Conservation (phyloP, 1,284 basidiomycete species). For the Puccinia novopanici region DNA sequence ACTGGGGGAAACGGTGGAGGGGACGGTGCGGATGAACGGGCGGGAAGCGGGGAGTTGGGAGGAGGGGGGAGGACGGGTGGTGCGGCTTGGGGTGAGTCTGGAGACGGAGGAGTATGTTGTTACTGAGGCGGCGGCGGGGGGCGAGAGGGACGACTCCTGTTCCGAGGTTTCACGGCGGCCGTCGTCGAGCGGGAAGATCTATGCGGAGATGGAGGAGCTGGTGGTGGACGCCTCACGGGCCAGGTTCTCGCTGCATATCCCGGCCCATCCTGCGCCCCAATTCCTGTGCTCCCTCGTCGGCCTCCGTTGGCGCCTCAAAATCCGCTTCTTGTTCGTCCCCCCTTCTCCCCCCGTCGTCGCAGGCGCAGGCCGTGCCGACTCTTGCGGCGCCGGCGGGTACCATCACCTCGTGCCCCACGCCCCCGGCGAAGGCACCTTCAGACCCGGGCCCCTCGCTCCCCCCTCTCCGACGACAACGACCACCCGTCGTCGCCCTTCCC, state of each 20-base stretch:
- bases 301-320: slow-evolving; percentile 82
- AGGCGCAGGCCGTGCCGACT: too few relatives aligned
- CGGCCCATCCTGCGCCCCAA: too few relatives aligned
- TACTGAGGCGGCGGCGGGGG: slow-evolving; percentile 53
- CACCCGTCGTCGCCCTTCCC: too few relatives aligned
- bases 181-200: too few relatives aligned
- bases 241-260: slow-evolving; percentile 83
- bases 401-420: too few relatives aligned
- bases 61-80: not conserved
- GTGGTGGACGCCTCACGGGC: slow-evolving; percentile 71
- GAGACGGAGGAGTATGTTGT: slow-evolving; percentile 82
- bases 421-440: too few relatives aligned
- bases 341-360: too few relatives aligned
- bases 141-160: not conserved
- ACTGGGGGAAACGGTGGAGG: slow-evolving; percentile 82
- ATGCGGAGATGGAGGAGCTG: slow-evolving; percentile 80
- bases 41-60: not conserved
- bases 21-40: slow-evolving; percentile 78
- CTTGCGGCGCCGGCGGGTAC: too few relatives aligned
- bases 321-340: slow-evolving; percentile 73
- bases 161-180: too few relatives aligned
- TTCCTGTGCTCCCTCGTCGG: too few relatives aligned
- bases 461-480: too few relatives aligned
- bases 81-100: slow-evolving; percentile 75
- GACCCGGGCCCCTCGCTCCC: too few relatives aligned